A percentile compares a stretch with the other conserved stretches of the same genome.
Conservation (phyloP, 2,329 filamentous ascomycete genomes). For the Phoma sp. region DNA sequence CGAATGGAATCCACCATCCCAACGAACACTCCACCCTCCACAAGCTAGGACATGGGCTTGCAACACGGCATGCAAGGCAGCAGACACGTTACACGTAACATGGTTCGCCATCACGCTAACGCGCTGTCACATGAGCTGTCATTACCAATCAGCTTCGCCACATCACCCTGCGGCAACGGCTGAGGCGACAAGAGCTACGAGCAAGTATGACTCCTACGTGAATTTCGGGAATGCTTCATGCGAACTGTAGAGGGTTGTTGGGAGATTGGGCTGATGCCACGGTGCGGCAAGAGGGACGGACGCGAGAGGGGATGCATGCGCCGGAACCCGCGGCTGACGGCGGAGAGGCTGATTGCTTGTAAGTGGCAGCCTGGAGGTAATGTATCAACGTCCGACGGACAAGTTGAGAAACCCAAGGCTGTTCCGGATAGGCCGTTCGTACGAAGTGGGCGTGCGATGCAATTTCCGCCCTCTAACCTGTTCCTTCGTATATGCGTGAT, state of each 20-base stretch:
- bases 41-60: not conserved
- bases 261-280: not conserved
- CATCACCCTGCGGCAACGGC: not conserved
- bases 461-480: not conserved
- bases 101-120: slow-evolving; percentile 20
- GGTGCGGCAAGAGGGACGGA: not conserved
- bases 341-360: not conserved
- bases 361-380: not conserved
- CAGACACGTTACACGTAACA: slow-evolving; percentile 9
- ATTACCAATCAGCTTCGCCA: slow-evolving; percentile 17
- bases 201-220: slow-evolving; percentile 13
- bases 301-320: not conserved
- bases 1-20: not conserved
- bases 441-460: not conserved
- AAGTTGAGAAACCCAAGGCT: not conserved
- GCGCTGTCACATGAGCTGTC: slow-evolving; percentile 27
- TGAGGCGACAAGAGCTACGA: not conserved
- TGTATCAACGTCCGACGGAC: not conserved
- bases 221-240: not conserved
- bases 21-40: not conserved
- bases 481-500: not conserved
- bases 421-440: not conserved
- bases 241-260: not conserved
- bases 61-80: slow-evolving; percentile 11
- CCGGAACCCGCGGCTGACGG: not conserved